Conservation (phyloP, 2,329 filamentous ascomycete species). For the Chrysosporium keratinophilum region DNA sequence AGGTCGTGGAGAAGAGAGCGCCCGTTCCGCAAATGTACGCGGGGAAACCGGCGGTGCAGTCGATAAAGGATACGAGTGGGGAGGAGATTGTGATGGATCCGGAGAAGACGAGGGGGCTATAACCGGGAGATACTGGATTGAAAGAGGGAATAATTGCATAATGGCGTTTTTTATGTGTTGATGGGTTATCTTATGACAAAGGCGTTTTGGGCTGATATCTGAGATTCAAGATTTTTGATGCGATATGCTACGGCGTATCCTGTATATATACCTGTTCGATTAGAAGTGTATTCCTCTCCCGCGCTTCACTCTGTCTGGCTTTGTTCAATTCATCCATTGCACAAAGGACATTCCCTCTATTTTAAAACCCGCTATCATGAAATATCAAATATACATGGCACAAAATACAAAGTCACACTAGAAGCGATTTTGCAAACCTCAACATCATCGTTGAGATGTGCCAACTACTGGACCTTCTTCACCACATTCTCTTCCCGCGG, state of each 20-base stretch:
- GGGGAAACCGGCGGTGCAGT: conserved; percentile 60
- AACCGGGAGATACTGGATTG: conserved; percentile 7
- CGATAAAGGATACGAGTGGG: conserved; percentile 56
- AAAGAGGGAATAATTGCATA: background rate
- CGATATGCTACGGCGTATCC: background rate
- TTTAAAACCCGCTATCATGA: background rate
- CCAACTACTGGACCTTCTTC: conserved; percentile 15
- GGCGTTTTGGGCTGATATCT: conserved; percentile 8
- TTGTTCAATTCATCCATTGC: background rate
- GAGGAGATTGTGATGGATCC: conserved; percentile 49
- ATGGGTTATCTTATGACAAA: no score
- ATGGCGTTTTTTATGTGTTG: background rate
- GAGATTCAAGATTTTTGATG: background rate
- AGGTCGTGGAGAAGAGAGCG: conserved; percentile 20
- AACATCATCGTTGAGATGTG: background rate
- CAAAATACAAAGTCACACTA: background rate
- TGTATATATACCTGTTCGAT: conserved; percentile 9
- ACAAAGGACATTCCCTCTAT: background rate
- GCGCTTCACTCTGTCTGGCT: background rate
- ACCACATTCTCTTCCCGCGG: conserved; percentile 14
- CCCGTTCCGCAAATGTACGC: conserved; percentile 64
- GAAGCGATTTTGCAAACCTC: background rate
- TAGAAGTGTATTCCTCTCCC: conserved; percentile 4
- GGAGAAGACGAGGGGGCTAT: conserved; percentile 40
- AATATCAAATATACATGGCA: conserved; percentile 3